Conservation (phyloP, 306 rosid genomes). For the Dalbergia oliveri region DNA sequence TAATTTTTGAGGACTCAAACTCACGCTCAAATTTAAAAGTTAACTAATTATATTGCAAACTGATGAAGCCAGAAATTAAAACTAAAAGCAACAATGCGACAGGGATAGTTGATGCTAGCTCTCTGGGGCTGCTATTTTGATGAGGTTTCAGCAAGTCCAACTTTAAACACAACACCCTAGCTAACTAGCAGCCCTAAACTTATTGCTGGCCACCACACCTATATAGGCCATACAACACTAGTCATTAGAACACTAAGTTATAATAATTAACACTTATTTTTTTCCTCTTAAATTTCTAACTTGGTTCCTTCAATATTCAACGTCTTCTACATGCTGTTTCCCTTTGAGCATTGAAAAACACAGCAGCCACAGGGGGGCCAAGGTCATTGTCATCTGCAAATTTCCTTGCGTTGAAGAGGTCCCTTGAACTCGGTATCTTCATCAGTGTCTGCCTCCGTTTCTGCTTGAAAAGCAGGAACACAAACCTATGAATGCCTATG, state of each 20-base stretch:
- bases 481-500: conserved; percentile 94
- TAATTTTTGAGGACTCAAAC: not conserved
- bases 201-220: not conserved
- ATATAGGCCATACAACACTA: not conserved
- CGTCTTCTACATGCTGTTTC: conserved; percentile 87
- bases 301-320: conserved; percentile 34
- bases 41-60: not conserved
- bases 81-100: not conserved
- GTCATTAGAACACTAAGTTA: not conserved
- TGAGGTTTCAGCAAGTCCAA: not conserved
- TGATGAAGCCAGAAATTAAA: conserved; percentile 11
- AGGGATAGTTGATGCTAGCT: not conserved
- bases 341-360: conserved; percentile 92
- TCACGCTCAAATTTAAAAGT: not conserved
- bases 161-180: not conserved
- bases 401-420: conserved; percentile 61
- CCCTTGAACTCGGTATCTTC: conserved; percentile 63
- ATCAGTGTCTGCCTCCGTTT: conserved; percentile 61
- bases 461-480: conserved; percentile 82
- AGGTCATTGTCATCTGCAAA: conserved; percentile 75
- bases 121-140: not conserved
- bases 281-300: too few species aligned
- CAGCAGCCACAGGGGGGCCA: conserved; percentile 85
- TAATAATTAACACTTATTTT: not conserved
- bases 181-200: conserved; percentile 6